Percentiles rank a stretch among this genome's conserved stretches.
phyloP scores from a whole-genome alignment of 2,329 filamentous ascomycete genomes.

The Tolypocladium tundrense region DNA sequence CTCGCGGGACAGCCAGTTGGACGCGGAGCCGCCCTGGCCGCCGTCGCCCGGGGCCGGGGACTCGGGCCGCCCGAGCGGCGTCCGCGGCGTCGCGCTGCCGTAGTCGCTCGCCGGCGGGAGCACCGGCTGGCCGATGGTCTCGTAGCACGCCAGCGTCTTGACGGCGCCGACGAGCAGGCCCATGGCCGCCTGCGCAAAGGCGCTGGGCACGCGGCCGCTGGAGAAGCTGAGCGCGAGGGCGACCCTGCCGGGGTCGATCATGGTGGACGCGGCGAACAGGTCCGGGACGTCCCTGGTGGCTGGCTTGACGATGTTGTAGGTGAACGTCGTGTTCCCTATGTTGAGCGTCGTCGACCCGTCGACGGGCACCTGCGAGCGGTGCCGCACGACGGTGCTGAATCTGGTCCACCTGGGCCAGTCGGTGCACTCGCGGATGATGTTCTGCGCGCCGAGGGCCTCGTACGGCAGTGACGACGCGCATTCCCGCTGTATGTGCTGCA shows the following conservation, averaged over 20 bases:
- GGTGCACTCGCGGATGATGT: constrained; percentile 44
- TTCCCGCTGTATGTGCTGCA: constrained; percentile 38
- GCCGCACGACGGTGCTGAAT: constrained; percentile 45
- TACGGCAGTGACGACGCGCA: constrained; percentile 34
- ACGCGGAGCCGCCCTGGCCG: neutral
- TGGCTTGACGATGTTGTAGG: constrained; percentile 30
- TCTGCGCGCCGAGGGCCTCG: constrained; percentile 39
- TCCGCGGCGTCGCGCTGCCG: constrained; percentile 23
- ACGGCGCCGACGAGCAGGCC: constrained; percentile 34
- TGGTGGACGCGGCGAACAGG: constrained; percentile 32
- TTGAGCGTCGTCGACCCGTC: constrained; percentile 31
- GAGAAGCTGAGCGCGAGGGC: constrained; percentile 36
- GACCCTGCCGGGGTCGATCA: constrained; percentile 23
- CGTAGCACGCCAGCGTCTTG: constrained; percentile 33
- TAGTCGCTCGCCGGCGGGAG: constrained; percentile 31
- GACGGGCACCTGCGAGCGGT: constrained; percentile 21
- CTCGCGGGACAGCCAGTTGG: constrained; percentile 23
- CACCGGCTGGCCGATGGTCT: constrained; percentile 33
- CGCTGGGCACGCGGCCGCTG: constrained; percentile 28
- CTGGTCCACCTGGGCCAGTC: constrained; percentile 42
- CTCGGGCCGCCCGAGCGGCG: constrained; percentile 24
- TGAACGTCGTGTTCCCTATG: constrained; percentile 34
- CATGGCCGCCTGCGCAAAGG: constrained; percentile 34
- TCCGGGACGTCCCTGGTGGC: constrained; percentile 31
- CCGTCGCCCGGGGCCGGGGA: neutral